Evolutionary conservation across 345 rosid genomes (phyloP).

Genomic region (Eucalyptus victrix): DNA sequence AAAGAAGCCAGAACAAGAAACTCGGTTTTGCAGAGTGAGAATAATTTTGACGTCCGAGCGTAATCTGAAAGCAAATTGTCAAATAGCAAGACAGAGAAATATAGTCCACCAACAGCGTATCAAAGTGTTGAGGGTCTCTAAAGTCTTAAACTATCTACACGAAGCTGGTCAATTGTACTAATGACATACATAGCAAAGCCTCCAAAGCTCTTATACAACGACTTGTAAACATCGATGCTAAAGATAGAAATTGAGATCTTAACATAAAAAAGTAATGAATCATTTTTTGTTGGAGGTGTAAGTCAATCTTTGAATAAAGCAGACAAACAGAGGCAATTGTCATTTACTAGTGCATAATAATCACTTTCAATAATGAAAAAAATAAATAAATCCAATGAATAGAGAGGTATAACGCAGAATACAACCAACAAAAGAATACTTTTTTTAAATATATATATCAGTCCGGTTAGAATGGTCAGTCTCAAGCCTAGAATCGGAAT

Average conservation of each 20-base stretch:
- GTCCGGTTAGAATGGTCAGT: rapidly evolving
- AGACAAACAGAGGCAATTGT: not conserved
- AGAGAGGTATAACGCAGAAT: too few species aligned
- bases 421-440: too few species aligned
- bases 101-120: not conserved
- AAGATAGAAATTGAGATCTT: not conserved
- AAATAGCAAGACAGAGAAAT: not conserved
- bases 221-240: slow-evolving; percentile 85
- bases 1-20: not conserved
- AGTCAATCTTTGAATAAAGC: not conserved
- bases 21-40: not conserved
- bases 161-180: slow-evolving; percentile 64
- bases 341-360: not conserved
- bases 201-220: slow-evolving; percentile 85
- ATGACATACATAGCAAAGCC: slow-evolving; percentile 97
- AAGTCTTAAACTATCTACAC: not conserved
- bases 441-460: rapidly evolving
- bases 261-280: not conserved
- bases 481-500: too few species aligned
- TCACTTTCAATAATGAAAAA: not conserved
- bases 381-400: not conserved
- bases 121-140: not conserved
- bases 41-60: not conserved
- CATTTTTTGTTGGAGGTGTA: not conserved
- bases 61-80: not conserved